Percentiles rank a stretch among this genome's conserved stretches.
Evolutionary conservation across 306 rosid genomes (phyloP).

Genomic region (Vicia faba): DNA sequence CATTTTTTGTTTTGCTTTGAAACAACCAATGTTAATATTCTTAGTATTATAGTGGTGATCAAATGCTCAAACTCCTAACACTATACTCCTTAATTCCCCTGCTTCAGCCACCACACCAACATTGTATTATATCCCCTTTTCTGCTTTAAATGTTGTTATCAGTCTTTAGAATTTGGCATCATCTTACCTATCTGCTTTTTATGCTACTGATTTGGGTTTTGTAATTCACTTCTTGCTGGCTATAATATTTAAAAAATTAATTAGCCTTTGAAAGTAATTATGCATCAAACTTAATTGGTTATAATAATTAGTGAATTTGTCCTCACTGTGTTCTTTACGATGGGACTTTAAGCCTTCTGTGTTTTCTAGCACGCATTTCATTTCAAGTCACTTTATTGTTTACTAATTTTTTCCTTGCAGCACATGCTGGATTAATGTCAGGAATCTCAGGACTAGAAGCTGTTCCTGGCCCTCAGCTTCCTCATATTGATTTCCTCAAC

Average conservation of each 20-base stretch:
- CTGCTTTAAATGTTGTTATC: constrained; percentile 8
- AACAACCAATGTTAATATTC: too few relatives aligned
- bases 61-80: constrained; percentile 68
- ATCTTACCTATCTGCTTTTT: constrained; percentile 15
- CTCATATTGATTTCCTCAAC: constrained; percentile 76
- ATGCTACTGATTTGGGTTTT: constrained; percentile 5
- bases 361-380: background rate
- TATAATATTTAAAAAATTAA: constrained; percentile 19
- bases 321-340: background rate
- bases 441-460: constrained; percentile 87
- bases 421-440: constrained; percentile 81
- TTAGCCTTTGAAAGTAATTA: constrained; percentile 15
- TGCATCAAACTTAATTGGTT: background rate
- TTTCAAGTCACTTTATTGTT: background rate
- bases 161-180: constrained; percentile 7
- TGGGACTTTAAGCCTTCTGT: background rate
- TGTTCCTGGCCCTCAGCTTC: constrained; percentile 84
- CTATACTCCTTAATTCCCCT: background rate
- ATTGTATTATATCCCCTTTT: background rate
- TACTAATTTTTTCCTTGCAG: constrained; percentile 48
- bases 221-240: constrained; percentile 31
- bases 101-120: too few relatives aligned
- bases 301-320: background rate
- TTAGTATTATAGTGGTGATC: too few relatives aligned
- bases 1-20: too few relatives aligned